phyloP scores from a whole-genome alignment of 225 moss, liverwort and hornwort species.

The Neckera pumila region DNA sequence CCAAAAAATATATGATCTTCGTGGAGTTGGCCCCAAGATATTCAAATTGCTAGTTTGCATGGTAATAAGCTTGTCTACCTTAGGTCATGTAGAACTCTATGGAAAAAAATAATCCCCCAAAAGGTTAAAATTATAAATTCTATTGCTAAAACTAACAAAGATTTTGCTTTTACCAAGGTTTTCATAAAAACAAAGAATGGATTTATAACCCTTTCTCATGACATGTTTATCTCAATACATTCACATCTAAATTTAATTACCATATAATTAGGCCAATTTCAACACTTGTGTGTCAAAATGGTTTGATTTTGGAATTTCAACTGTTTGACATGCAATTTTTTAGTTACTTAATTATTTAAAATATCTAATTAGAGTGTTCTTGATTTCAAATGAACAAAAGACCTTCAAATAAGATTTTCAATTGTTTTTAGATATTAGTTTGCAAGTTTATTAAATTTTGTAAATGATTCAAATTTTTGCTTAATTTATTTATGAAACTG shows the following conservation, averaged over 20 bases:
- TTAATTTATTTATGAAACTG: background rate
- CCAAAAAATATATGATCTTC: too few relatives aligned
- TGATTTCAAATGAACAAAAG: background rate
- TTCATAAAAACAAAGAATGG: background rate
- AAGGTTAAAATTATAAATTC: background rate
- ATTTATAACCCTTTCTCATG: background rate
- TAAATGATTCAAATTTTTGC: background rate
- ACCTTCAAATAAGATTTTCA: background rate
- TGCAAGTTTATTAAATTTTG: background rate
- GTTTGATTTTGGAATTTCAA: background rate
- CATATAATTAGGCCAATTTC: accelerated
- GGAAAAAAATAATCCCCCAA: too few relatives aligned
- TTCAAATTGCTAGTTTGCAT: too few relatives aligned
- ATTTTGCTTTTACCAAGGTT: background rate
- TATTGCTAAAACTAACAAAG: background rate
- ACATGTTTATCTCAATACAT: background rate
- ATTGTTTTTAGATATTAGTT: background rate
- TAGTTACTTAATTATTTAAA: background rate
- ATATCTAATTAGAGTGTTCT: background rate
- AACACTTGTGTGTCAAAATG: background rate
- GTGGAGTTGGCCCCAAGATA: too few relatives aligned
- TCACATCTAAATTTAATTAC: background rate
- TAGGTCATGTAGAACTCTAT: too few relatives aligned
- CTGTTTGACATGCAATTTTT: background rate
- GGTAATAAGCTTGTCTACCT: too few relatives aligned